Percentiles rank a stretch among this genome's conserved stretches.
Conservation (phyloP, 768 basidiomycete species). For the Calocybe cyanea region DNA sequence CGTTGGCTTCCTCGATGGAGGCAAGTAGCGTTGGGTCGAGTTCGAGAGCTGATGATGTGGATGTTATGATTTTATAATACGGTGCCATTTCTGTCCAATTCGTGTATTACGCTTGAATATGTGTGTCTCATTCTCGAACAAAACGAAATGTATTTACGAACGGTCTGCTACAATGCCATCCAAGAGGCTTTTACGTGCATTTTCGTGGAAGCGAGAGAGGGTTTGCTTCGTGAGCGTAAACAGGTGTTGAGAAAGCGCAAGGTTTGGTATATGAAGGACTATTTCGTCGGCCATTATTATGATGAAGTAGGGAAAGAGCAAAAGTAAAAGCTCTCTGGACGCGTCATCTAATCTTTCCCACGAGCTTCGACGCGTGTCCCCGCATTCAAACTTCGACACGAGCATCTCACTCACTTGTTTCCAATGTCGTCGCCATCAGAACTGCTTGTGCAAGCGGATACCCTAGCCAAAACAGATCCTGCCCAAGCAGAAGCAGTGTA, state of each 20-base stretch:
- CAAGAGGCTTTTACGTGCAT: slow-evolving; percentile 61
- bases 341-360: slow-evolving; percentile 33
- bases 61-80: slow-evolving; percentile 62
- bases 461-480: slow-evolving; percentile 43
- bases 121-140: too few relatives aligned
- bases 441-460: slow-evolving; percentile 55
- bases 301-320: slow-evolving; percentile 6
- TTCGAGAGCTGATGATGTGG: slow-evolving; percentile 42
- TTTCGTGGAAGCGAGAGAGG: slow-evolving; percentile 60
- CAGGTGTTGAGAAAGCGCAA: slow-evolving; percentile 72
- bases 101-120: background rate
- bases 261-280: slow-evolving; percentile 84
- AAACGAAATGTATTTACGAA: slow-evolving; percentile 36
- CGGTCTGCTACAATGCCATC: slow-evolving; percentile 78
- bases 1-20: slow-evolving; percentile 65
- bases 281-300: slow-evolving; percentile 75
- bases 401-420: slow-evolving; percentile 9
- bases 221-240: slow-evolving; percentile 67
- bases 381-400: slow-evolving; percentile 6
- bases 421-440: slow-evolving; percentile 33
- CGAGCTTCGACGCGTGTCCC: slow-evolving; percentile 30
- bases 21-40: slow-evolving; percentile 51
- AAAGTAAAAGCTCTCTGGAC: slow-evolving; percentile 18
- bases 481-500: slow-evolving; percentile 71
- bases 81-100: slow-evolving; percentile 86